phyloP scores from a whole-genome alignment of 257 asterid genomes.

The Solanum commersonii region DNA sequence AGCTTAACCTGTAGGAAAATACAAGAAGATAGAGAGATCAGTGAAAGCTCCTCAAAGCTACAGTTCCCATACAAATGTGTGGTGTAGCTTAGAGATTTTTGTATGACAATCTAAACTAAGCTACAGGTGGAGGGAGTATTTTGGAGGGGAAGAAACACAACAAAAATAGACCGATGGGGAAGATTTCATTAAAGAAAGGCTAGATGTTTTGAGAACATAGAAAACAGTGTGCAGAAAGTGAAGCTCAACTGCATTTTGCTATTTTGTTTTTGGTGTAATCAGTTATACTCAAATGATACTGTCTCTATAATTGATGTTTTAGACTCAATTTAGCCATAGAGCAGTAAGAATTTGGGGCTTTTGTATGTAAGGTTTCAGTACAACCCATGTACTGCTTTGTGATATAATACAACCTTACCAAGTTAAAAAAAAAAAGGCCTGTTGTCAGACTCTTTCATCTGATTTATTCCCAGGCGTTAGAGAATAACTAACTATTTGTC shows the following conservation, averaged over 20 bases:
- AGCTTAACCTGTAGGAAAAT: constrained; percentile 44
- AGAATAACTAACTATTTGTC: background rate
- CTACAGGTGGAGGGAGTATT: background rate
- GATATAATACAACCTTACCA: too few species aligned
- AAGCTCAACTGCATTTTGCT: too few species aligned
- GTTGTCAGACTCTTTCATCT: background rate
- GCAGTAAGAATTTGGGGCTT: too few species aligned
- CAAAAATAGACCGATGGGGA: background rate
- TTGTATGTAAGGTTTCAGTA: too few species aligned
- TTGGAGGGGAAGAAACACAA: background rate
- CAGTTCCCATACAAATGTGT: too few species aligned
- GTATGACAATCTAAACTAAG: background rate
- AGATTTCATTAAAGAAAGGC: background rate
- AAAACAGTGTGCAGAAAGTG: too few species aligned
- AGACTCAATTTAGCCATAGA: too few species aligned
- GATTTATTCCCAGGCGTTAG: background rate
- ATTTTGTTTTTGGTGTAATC: too few species aligned
- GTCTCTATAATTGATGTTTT: too few species aligned
- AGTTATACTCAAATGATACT: too few species aligned
- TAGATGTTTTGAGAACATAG: too few species aligned
- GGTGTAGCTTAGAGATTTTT: background rate
- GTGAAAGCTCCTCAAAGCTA: background rate
- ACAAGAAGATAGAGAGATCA: background rate
- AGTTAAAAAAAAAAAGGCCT: background rate
- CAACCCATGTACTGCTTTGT: too few species aligned